These are phyloP conservation scores for Astraeus odoratus DNA, from an alignment of 768 basidiomycete genomes.

Conservation along the genomic window DNA sequence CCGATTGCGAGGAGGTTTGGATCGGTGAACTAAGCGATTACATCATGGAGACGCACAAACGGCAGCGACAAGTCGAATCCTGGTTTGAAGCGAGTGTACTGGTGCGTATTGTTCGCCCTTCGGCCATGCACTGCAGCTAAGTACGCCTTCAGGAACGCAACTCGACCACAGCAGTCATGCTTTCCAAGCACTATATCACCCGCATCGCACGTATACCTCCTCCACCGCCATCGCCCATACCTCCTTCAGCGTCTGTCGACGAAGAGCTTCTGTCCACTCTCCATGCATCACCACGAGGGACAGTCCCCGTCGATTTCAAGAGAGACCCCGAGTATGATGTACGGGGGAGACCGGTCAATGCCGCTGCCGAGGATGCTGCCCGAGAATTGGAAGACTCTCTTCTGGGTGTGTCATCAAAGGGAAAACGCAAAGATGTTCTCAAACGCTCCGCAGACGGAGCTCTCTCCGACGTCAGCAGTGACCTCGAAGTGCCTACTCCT, in stretches of 20 bases:
- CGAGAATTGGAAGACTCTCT: slow-evolving; percentile 51
- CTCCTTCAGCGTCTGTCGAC: slow-evolving; percentile 23
- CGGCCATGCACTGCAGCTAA: slow-evolving; percentile 3
- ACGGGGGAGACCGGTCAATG: slow-evolving; percentile 16
- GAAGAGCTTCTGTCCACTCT: slow-evolving; percentile 31
- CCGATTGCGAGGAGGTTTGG: slow-evolving; percentile 79
- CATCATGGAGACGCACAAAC: slow-evolving; percentile 62
- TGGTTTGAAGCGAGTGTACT: slow-evolving; percentile 65
- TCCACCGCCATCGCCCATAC: slow-evolving; percentile 32
- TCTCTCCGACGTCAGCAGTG: slow-evolving; percentile 56
- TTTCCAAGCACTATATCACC: slow-evolving; percentile 31
- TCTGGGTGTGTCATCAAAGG: slow-evolving; percentile 31
- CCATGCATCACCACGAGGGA: slow-evolving; percentile 30
- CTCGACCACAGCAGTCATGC: slow-evolving; percentile 44
- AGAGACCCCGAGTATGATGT: slow-evolving; percentile 21
- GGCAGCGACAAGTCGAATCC: slow-evolving; percentile 64
- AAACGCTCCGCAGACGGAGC: slow-evolving; percentile 45
- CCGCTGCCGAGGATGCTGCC: slow-evolving; percentile 48
- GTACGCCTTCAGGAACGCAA: slow-evolving; percentile 57
- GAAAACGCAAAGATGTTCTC: slow-evolving; percentile 38
- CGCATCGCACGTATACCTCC: slow-evolving; percentile 41
- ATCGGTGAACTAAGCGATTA: slow-evolving; percentile 61
- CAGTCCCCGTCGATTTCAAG: slow-evolving; percentile 24
- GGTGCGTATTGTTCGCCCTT: slow-evolving; percentile 39
- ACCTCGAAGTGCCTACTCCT: slow-evolving; percentile 38